Evolutionary conservation across 768 basidiomycete species (phyloP), one percentile per base, ranked within the genome.

Genomic region (Pulveroboletus sp.): DNA sequence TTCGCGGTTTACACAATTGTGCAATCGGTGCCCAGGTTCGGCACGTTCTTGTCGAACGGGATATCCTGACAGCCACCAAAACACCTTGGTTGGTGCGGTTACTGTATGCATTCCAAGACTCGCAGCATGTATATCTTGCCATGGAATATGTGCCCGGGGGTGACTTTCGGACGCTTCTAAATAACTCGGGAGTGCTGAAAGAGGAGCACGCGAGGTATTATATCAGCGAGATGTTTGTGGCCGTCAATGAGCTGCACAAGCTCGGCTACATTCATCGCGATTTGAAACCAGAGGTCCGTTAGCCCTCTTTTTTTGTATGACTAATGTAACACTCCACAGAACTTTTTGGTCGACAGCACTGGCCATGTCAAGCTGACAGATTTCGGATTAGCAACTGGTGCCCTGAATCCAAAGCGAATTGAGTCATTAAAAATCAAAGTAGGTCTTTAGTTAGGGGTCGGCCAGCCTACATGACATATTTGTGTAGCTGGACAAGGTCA

Each of bases 91-190:
- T 99, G 50, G 96, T 98, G 41, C 77, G 86, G 24, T 75, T 99
- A 8, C 73, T 99, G 5, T 99, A 99, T 64, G 96, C 96, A 3
- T 99, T 99, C 71, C 96, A 99, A 69, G 95, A 99, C 62, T 74
- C 82, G 0, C 77, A 87, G 48, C 77, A 89, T 59, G 93, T 98
- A 15, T 98, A 94, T 65, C 86, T 98, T 40, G 95, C 95, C 2
- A 98, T 98, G 95, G 94, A 98, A 75, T 98, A 96, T 65, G 94
- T 98, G 15, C 93, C 94, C 1, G 96, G 96, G 18, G 96, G 96
- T 43, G 96, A 99, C 66, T 99, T 99, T 74, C 82, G 96, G 15
- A 99, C 96, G 0, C 79, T 99, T 35, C 78, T 99, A 35, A 99
- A 97, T 71, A 99, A 97, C 66, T 93, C 94, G 0, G 96, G 96